A percentile compares a stretch with the other conserved stretches of the same genome.
Evolutionary conservation across 2,329 filamentous ascomycete genomes (phyloP).

Genomic region (Endothia cerciana): DNA sequence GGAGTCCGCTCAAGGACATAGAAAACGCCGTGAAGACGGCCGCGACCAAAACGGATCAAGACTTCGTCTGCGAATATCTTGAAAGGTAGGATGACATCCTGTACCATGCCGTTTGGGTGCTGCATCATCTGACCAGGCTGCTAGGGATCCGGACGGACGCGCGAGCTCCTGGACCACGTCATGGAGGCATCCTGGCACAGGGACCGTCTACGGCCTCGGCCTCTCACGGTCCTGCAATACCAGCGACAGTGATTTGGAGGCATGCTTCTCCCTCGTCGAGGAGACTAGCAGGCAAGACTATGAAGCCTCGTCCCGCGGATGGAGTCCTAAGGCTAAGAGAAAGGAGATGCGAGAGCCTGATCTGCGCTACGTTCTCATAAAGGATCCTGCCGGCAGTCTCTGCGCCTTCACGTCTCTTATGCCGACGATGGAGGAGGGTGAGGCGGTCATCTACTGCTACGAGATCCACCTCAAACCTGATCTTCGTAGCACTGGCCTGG

Average conservation of each 20-base stretch:
- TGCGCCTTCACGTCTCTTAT: constrained; percentile 68
- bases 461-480: constrained; percentile 70
- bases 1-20: constrained; percentile 13
- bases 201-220: constrained; percentile 46
- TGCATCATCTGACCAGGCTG: constrained; percentile 2
- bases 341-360: constrained; percentile 70
- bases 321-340: constrained; percentile 64
- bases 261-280: constrained; percentile 62
- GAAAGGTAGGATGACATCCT: constrained; percentile 8
- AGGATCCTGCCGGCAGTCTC: constrained; percentile 40
- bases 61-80: constrained; percentile 20
- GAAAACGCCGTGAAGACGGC: constrained; percentile 17
- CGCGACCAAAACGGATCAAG: constrained; percentile 18
- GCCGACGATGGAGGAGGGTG: constrained; percentile 69
- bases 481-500: constrained; percentile 67
- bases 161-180: constrained; percentile 37
- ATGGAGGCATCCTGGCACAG: constrained; percentile 58
- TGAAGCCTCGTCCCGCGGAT: constrained; percentile 62
- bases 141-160: not conserved
- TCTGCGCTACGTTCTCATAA: constrained; percentile 70
- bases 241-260: constrained; percentile 51
- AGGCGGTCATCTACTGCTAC: constrained; percentile 75
- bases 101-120: not conserved
- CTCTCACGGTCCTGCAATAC: constrained; percentile 43
- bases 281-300: constrained; percentile 69